Conservation (phyloP, 805 yeast species). For the Candida rishiriensis region DNA sequence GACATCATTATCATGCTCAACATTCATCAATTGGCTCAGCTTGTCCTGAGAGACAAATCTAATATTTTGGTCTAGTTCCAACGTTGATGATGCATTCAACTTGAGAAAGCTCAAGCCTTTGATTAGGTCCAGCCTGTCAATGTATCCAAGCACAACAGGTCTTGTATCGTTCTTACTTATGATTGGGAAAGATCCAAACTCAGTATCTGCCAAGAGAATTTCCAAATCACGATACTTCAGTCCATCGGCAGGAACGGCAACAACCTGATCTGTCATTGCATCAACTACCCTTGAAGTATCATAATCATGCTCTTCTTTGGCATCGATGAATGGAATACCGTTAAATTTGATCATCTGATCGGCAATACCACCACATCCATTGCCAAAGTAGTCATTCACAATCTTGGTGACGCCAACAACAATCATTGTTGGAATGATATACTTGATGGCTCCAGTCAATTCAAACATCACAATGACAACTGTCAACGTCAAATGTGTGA, state of each 20-base stretch:
- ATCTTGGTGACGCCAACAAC: constrained; percentile 84
- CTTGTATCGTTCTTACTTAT: constrained; percentile 32
- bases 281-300: constrained; percentile 43
- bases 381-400: constrained; percentile 72
- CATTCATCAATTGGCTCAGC: background rate
- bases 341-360: constrained; percentile 90
- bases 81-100: constrained; percentile 3
- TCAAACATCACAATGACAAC: constrained; percentile 96
- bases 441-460: constrained; percentile 89
- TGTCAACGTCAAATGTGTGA: constrained; percentile 86
- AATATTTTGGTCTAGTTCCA: constrained; percentile 6
- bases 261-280: constrained; percentile 53
- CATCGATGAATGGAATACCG: constrained; percentile 78
- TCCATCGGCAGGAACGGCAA: constrained; percentile 35
- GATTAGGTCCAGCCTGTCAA: constrained; percentile 39
- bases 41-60: constrained; percentile 10
- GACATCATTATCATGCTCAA: background rate
- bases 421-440: constrained; percentile 93
- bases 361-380: constrained; percentile 77
- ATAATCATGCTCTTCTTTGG: constrained; percentile 63
- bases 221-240: constrained; percentile 33
- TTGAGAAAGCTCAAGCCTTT: constrained; percentile 24
- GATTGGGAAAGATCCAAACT: constrained; percentile 51
- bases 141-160: constrained; percentile 42
- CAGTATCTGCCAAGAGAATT: constrained; percentile 29